A percentile compares a stretch with the other conserved stretches of the same genome.
Evolutionary conservation across 441 rosid species (phyloP).

Genomic region (Euphorbia corollata): DNA sequence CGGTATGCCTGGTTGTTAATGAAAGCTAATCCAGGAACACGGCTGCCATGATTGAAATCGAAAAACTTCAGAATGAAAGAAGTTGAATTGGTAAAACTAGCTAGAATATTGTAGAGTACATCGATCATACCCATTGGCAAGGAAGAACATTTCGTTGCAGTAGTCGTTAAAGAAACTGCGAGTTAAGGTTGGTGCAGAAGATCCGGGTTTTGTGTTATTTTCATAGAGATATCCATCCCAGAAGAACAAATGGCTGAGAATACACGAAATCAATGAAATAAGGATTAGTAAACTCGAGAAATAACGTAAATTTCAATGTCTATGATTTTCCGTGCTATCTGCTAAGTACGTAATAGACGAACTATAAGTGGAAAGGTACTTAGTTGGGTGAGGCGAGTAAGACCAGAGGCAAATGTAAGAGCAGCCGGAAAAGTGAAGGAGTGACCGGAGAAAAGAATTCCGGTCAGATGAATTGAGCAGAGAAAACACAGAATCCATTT

Average conservation of each 20-base stretch:
- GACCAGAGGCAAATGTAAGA: slow-evolving; percentile 76
- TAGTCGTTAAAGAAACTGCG: slow-evolving; percentile 43
- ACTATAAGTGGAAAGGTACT: slow-evolving; percentile 26
- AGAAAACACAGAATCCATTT: slow-evolving; percentile 58
- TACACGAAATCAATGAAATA: too few relatives aligned
- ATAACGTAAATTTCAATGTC: too few relatives aligned
- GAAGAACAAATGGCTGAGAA: slow-evolving; percentile 37
- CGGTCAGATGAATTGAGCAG: slow-evolving; percentile 32
- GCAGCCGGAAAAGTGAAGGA: slow-evolving; percentile 43
- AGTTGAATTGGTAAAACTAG: too few relatives aligned
- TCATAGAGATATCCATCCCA: slow-evolving; percentile 49
- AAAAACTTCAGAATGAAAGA: too few relatives aligned
- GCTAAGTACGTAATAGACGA: too few relatives aligned
- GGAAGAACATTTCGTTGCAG: slow-evolving; percentile 29
- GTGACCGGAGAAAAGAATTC: slow-evolving; percentile 32
- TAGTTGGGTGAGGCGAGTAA: slow-evolving; percentile 35
- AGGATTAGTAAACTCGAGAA: too few relatives aligned
- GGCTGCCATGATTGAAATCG: slow-evolving; percentile 21
- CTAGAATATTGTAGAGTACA: too few relatives aligned
- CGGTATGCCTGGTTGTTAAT: slow-evolving; percentile 40
- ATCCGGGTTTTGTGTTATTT: slow-evolving; percentile 23
- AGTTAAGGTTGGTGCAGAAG: slow-evolving; percentile 37
- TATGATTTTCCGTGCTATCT: background rate
- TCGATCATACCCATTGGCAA: slow-evolving; percentile 36
- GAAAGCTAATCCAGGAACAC: slow-evolving; percentile 67